These are phyloP conservation scores for Physocladia obscura DNA, from an alignment of 192 early-diverging fungal species.

Conservation along the genomic window DNA sequence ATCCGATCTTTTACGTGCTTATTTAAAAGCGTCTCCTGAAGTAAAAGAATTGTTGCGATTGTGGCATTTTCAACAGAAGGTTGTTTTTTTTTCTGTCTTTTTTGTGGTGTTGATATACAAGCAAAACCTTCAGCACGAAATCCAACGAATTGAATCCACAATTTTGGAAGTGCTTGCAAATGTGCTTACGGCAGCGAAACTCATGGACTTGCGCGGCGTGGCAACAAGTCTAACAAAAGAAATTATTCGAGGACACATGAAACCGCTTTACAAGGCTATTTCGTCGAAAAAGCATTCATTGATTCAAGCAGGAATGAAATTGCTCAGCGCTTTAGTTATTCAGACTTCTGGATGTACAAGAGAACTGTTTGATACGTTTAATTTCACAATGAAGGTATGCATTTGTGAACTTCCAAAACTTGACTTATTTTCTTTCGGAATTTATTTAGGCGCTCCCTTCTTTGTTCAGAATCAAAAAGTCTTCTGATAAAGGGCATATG, in stretches of 20 bases:
- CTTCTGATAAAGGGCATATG: conserved; percentile 26
- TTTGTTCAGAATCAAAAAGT: conserved; percentile 44
- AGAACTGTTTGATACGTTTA: conserved; percentile 71
- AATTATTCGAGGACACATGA: conserved; percentile 71
- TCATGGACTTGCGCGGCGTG: conserved; percentile 36
- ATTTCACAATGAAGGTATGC: conserved; percentile 69
- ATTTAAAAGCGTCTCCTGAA: conserved; percentile 63
- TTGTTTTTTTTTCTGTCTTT: conserved; percentile 5
- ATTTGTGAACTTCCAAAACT: not conserved
- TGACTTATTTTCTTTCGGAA: too few relatives aligned
- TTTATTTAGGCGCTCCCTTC: conserved; percentile 21
- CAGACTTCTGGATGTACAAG: conserved; percentile 55
- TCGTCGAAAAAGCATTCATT: conserved; percentile 57
- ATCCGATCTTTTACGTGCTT: conserved; percentile 40
- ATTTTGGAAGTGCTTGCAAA: conserved; percentile 64
- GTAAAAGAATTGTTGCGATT: conserved; percentile 56
- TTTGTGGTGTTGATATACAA: not conserved
- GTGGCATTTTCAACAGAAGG: conserved; percentile 65
- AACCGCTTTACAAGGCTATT: conserved; percentile 60
- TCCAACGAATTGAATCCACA: conserved; percentile 43
- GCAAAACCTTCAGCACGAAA: conserved; percentile 43
- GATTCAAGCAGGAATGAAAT: conserved; percentile 60
- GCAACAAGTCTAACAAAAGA: conserved; percentile 42
- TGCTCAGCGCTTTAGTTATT: conserved; percentile 65
- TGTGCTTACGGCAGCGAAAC: conserved; percentile 51